A percentile compares a stretch with the other conserved stretches of the same genome.
Conservation (phyloP, 495 filamentous ascomycete genomes). For the Aspergillus homomorphus region DNA sequence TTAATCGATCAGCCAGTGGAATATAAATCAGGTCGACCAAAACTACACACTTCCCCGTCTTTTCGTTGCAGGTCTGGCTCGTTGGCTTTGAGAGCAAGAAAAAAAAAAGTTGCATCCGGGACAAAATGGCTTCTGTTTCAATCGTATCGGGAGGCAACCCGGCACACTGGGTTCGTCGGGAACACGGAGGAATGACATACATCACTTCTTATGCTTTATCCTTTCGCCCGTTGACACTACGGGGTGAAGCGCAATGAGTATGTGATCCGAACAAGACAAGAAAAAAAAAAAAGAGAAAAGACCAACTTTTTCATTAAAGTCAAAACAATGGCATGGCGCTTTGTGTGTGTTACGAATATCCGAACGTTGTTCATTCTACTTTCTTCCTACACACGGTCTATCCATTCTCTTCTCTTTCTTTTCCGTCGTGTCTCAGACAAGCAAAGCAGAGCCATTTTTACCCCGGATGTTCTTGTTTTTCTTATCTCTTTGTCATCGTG, state of each 20-base stretch:
- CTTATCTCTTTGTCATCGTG: not conserved
- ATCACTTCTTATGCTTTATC: constrained; percentile 15
- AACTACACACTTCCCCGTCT: constrained; percentile 8
- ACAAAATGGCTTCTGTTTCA: constrained; percentile 19
- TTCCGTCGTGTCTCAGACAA: constrained; percentile 17
- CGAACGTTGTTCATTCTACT: constrained; percentile 12
- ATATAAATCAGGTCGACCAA: constrained; percentile 17
- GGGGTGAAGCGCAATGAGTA: constrained; percentile 9
- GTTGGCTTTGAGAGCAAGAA: constrained; percentile 13
- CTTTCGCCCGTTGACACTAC: constrained; percentile 14
- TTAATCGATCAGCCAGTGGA: constrained; percentile 23
- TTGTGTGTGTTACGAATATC: constrained; percentile 28
- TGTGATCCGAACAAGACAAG: constrained; percentile 13
- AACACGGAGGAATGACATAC: constrained; percentile 1
- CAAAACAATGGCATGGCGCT: constrained; percentile 32
- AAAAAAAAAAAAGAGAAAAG: constrained; percentile 19
- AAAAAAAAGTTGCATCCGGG: constrained; percentile 23
- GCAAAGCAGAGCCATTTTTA: not conserved
- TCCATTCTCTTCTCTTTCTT: constrained; percentile 18
- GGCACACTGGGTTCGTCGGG: constrained; percentile 16
- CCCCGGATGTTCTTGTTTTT: not conserved
- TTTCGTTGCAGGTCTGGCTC: constrained; percentile 22
- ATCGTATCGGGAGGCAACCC: constrained; percentile 17
- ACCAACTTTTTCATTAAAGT: constrained; percentile 20
- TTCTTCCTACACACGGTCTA: constrained; percentile 7